Base-by-base conservation (phyloP, 2,329 filamentous ascomycete genomes). In the Cladophialophora bantiana region DNA sequence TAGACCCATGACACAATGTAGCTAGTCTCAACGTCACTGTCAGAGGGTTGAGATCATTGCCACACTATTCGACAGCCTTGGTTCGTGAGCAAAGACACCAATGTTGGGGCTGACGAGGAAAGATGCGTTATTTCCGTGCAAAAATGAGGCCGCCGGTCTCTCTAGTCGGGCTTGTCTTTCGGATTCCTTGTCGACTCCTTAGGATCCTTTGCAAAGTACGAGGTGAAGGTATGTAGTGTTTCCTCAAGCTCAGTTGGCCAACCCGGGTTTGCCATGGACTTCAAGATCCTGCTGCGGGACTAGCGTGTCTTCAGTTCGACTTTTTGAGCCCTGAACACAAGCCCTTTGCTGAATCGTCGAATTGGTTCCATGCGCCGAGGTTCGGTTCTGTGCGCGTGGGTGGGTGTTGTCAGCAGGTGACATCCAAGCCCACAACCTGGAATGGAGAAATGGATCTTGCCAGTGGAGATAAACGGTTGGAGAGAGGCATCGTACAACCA, bases 301-400 rank as follows among this genome's bases (percentile, higher is more conserved):
- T 48, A 9, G 45, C 10, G 12, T 18, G 12, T 31, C 20, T 50
- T 50, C 4, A 3, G 4, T 6, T 50, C 20, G 3, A 20, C 45
- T 50, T 50, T 31, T 12, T 10, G 4, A n/a, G 20, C 1, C 15
- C 42, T 20, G 42, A 10, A n/a, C 36, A 40, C 9, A 40, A 40
- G 12, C 13, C 5, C 13, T 13, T 13, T 13, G 10, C 10, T 12
- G 4, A 4, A 13, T 42, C 13, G 4, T 42, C 2, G n/a, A 1
- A n/a, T 42, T 42, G 40, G 40, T 42, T 42, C 15, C 15, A 12
- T 50, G 12, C 45, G 45, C 45, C 45, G 45, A 50, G 45, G 45
- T 50, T 31, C 45, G 26, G 20, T 50, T 7, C 42, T 48, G 26
- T 10, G 42, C 18, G 7, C 13, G 38, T 13, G 20, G 42, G 42